Conservation (phyloP, 2,329 filamentous ascomycete genomes). For the Sordariomycetes sp. region DNA sequence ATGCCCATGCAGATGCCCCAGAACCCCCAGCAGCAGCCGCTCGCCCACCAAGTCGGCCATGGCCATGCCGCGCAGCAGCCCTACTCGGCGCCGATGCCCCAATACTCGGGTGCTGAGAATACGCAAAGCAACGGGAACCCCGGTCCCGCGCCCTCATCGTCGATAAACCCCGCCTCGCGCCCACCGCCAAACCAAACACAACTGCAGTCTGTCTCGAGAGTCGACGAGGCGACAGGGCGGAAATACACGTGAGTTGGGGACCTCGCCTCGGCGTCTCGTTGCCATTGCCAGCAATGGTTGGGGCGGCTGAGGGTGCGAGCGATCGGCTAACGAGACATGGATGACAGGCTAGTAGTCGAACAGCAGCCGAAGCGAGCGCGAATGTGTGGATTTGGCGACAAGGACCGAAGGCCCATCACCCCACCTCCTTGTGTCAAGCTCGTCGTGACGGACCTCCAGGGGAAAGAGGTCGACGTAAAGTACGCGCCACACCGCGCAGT, state of each 20-base stretch:
- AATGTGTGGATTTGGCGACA: constrained; percentile 99
- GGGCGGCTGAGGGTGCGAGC: not conserved
- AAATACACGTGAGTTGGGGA: constrained; percentile 18
- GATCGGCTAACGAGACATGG: constrained; percentile 9
- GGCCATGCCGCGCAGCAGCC: constrained; percentile 1
- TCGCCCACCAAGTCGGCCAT: not conserved
- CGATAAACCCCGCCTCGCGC: constrained; percentile 1
- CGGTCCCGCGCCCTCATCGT: not conserved
- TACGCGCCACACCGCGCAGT: constrained; percentile 30
- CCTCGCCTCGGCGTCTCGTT: not conserved
- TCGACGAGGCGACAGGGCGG: constrained; percentile 19
- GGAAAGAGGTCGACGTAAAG: constrained; percentile 75
- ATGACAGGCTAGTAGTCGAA: constrained; percentile 55
- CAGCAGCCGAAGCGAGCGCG: constrained; percentile 88
- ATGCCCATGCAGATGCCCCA: constrained; percentile 4
- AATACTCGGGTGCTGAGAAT: constrained; percentile 1
- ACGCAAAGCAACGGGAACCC: constrained; percentile 4
- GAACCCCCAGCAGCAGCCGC: not conserved
- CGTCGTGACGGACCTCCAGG: constrained; percentile 61
- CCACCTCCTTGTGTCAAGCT: constrained; percentile 86
- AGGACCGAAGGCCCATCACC: constrained; percentile 93
- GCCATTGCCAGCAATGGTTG: not conserved
- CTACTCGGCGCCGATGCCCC: constrained; percentile 1
- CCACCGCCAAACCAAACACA: constrained; percentile 1
- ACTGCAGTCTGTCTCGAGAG: constrained; percentile 14